Percentiles rank a stretch among this genome's conserved stretches.
Conservation (phyloP, 1,284 basidiomycete species). For the Coniferiporia weirii region DNA sequence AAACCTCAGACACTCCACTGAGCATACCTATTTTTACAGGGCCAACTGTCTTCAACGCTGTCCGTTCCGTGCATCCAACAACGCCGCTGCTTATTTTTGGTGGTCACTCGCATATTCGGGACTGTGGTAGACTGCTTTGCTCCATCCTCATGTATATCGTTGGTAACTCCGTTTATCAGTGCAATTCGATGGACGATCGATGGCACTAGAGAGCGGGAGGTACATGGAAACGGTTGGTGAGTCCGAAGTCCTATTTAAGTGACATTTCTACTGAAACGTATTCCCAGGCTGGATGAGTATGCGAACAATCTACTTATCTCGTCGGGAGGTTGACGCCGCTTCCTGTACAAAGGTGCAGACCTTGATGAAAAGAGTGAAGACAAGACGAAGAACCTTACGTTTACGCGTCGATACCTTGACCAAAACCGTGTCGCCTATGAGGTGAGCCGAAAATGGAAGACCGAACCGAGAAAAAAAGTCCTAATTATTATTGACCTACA, state of each 20-base stretch:
- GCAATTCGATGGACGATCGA: conserved; percentile 57
- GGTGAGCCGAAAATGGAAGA: not conserved
- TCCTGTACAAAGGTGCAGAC: conserved; percentile 39
- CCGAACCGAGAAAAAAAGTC: too few relatives aligned
- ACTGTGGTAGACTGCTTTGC: conserved; percentile 30
- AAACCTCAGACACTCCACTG: not conserved
- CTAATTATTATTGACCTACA: too few relatives aligned
- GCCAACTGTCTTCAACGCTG: conserved; percentile 67
- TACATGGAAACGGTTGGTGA: conserved; percentile 84
- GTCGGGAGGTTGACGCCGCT: not conserved
- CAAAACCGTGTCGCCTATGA: conserved; percentile 64
- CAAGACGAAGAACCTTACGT: conserved; percentile 43
- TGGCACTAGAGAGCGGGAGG: conserved; percentile 74
- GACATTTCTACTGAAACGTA: too few relatives aligned
- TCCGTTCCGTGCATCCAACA: conserved; percentile 65
- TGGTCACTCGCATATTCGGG: conserved; percentile 48
- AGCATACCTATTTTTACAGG: conserved; percentile 35
- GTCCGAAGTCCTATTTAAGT: conserved; percentile 14
- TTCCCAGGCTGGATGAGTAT: conserved; percentile 47
- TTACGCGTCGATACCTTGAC: conserved; percentile 68
- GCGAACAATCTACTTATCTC: conserved; percentile 17
- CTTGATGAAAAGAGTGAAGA: conserved; percentile 37
- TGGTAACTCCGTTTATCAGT: conserved; percentile 26
- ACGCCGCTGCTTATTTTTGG: conserved; percentile 81
- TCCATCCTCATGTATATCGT: too few relatives aligned